Percentiles rank a stretch among this genome's conserved stretches.
These are phyloP conservation scores for Dendrobium catenatum DNA, from an alignment of 106 monocot species.

Conservation along the genomic window DNA sequence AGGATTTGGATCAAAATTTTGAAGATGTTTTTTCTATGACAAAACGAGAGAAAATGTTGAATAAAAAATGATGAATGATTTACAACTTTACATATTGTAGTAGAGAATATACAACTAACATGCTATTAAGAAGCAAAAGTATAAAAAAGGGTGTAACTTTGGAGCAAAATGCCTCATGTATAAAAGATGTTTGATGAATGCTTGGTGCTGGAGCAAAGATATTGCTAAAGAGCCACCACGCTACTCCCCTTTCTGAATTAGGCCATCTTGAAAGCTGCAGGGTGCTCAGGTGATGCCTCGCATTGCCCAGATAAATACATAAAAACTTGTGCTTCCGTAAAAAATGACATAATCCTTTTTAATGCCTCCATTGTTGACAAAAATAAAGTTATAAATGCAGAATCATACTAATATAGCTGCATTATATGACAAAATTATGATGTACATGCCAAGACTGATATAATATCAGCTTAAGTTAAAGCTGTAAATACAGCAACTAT, in stretches of 20 bases:
- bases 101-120: no score
- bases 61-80: no score
- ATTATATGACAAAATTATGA: neutral
- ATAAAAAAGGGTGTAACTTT: neutral
- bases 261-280: neutral
- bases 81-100: no score
- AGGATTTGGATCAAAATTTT: no score
- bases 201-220: neutral
- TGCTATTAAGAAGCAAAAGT: no score
- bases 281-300: no score
- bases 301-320: neutral
- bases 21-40: no score
- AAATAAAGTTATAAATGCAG: neutral
- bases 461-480: neutral
- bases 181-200: neutral
- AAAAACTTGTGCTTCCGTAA: no score
- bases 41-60: no score
- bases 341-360: neutral
- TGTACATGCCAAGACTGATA: neutral
- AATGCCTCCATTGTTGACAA: neutral
- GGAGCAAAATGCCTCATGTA: neutral
- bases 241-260: neutral
- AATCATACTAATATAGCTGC: neutral
- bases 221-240: neutral
- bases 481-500: neutral